Conservation (phyloP, 2,329 filamentous ascomycete genomes). For the Septoria petroselini region DNA sequence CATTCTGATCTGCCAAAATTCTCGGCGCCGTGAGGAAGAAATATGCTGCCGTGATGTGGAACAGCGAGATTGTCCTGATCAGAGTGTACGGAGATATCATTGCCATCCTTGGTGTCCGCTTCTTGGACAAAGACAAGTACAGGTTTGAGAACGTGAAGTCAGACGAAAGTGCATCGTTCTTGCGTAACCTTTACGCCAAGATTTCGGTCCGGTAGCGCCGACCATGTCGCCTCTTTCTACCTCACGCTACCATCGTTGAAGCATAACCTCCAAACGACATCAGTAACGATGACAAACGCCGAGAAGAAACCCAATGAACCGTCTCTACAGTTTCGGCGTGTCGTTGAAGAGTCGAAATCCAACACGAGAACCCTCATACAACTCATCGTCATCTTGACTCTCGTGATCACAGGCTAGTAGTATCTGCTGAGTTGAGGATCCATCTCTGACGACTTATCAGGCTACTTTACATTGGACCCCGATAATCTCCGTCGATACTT, state of each 20-base stretch:
- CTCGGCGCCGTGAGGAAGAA: constrained; percentile 75
- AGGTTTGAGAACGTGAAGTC: constrained; percentile 3
- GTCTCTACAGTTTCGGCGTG: constrained; percentile 7
- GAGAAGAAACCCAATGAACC: constrained; percentile 6
- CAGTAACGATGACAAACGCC: neutral
- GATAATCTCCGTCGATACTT: constrained; percentile 12
- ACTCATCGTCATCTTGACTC: constrained; percentile 17
- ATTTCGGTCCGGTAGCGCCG: neutral
- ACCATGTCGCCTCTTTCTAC: neutral
- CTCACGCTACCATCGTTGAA: neutral
- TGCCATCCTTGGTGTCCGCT: constrained; percentile 58
- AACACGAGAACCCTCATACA: constrained; percentile 16
- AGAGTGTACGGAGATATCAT: constrained; percentile 77
- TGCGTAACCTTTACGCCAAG: neutral
- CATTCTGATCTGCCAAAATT: constrained; percentile 70
- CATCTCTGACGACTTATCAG: neutral
- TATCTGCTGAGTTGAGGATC: too few species aligned
- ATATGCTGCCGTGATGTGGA: constrained; percentile 79
- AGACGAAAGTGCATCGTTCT: neutral
- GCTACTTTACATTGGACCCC: constrained; percentile 15
- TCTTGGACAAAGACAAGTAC: too few species aligned
- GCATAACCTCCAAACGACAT: neutral
- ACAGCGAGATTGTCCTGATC: constrained; percentile 75
- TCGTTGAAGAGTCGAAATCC: constrained; percentile 20
- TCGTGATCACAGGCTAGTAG: constrained; percentile 15